Conservation (phyloP, 306 rosid genomes). For the Erythrophleum fordii region DNA sequence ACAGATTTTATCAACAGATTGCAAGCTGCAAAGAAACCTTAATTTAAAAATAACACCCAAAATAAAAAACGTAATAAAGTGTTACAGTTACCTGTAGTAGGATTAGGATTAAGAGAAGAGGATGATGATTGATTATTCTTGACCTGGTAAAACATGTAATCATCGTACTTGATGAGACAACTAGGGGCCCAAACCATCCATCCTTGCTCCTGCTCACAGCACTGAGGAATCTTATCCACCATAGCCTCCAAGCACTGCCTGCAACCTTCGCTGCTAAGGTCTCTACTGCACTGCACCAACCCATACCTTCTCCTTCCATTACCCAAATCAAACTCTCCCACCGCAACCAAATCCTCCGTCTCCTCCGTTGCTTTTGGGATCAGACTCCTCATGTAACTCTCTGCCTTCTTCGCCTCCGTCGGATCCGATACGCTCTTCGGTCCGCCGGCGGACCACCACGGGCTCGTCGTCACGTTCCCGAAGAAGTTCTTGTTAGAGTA, state of each 20-base stretch:
- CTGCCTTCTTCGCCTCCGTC: not conserved
- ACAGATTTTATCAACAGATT: too few species aligned
- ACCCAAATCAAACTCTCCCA: slow-evolving; percentile 14
- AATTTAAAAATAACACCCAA: too few species aligned
- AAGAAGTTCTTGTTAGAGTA: not conserved
- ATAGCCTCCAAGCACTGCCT: slow-evolving; percentile 13
- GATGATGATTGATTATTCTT: not conserved
- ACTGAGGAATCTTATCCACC: not conserved
- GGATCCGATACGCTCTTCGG: not conserved
- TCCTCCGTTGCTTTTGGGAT: slow-evolving; percentile 3
- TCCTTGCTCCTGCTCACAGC: slow-evolving; percentile 14
- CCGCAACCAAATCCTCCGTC: not conserved
- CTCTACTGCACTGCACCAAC: slow-evolving; percentile 35
- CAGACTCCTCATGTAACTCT: slow-evolving; percentile 14
- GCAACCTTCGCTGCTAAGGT: slow-evolving; percentile 4
- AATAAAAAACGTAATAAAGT: too few species aligned
- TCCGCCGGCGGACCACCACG: not conserved
- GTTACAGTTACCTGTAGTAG: too few species aligned
- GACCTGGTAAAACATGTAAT: slow-evolving; percentile 20
- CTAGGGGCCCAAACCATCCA: slow-evolving; percentile 25
- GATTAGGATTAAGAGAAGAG: not conserved
- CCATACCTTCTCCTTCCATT: slow-evolving; percentile 24
- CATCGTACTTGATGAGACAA: slow-evolving; percentile 26
- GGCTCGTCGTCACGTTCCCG: not conserved
- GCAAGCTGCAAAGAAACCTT: too few species aligned